Percentiles rank a stretch among this genome's conserved stretches.
Conservation (phyloP, 495 filamentous ascomycete species). For the Penicillium angulare region DNA sequence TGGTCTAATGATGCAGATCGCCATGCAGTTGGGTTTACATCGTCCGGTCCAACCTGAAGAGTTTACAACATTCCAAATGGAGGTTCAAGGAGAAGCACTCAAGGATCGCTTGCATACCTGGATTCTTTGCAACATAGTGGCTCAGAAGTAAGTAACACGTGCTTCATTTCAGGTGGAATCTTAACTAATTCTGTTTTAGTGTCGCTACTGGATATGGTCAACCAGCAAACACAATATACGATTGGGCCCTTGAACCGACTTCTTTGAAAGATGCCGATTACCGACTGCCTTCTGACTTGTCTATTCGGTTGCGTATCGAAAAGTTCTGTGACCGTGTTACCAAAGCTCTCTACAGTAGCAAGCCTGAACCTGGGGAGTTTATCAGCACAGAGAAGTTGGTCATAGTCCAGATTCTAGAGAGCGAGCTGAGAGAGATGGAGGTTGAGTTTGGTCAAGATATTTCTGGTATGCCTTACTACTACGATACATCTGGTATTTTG, state of each 20-base stretch:
- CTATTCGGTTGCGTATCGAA: slow-evolving; percentile 75
- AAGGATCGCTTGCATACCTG: slow-evolving; percentile 85
- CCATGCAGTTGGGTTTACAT: slow-evolving; percentile 86
- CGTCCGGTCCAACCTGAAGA: slow-evolving; percentile 88
- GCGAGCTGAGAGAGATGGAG: slow-evolving; percentile 54
- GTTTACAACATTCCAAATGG: slow-evolving; percentile 79
- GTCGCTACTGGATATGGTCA: slow-evolving; percentile 90
- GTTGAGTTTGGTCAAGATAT: slow-evolving; percentile 43
- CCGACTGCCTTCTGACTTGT: slow-evolving; percentile 63
- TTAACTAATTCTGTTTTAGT: slow-evolving; percentile 37
- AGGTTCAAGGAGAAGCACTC: slow-evolving; percentile 79
- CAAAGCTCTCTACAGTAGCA: slow-evolving; percentile 80
- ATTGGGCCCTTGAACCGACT: slow-evolving; percentile 73
- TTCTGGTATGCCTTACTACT: slow-evolving; percentile 57
- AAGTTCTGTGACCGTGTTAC: slow-evolving; percentile 84
- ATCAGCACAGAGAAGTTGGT: slow-evolving; percentile 70
- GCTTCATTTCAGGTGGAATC: not conserved
- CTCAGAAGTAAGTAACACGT: slow-evolving; percentile 58
- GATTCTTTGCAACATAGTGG: slow-evolving; percentile 90
- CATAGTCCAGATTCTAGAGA: slow-evolving; percentile 56
- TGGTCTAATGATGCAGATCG: slow-evolving; percentile 92
- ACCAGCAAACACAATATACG: slow-evolving; percentile 79
- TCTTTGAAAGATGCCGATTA: slow-evolving; percentile 64
- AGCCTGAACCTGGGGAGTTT: slow-evolving; percentile 70
- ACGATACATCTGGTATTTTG: slow-evolving; percentile 49